These are phyloP conservation scores for Claviceps sorghi DNA, from an alignment of 2,329 filamentous ascomycete genomes.

Conservation along the genomic window DNA sequence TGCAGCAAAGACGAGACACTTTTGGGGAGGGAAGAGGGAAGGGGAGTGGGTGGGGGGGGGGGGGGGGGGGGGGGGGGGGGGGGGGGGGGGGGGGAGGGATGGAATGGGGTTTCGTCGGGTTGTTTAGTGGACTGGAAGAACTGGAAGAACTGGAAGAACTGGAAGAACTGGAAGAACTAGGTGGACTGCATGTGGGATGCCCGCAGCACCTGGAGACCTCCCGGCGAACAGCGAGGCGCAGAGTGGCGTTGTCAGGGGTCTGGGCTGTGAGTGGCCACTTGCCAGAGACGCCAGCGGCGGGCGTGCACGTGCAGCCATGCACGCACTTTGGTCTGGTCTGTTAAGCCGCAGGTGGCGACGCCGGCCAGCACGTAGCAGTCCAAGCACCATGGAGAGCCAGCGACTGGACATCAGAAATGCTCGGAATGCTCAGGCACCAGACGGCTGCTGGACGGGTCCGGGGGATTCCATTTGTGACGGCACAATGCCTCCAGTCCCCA, in stretches of 20 bases:
- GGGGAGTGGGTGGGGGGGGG: background rate
- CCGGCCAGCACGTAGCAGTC: background rate
- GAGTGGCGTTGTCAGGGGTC: slow-evolving; percentile 6
- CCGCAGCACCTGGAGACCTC: no score
- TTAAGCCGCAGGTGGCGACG: background rate
- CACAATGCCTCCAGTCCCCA: background rate
- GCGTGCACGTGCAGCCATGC: background rate
- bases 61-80: no score
- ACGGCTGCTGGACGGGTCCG: no score
- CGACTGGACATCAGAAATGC: no score
- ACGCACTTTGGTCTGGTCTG: background rate
- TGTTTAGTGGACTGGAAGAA: no score
- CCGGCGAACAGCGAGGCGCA: background rate
- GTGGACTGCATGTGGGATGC: no score
- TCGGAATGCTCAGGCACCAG: no score
- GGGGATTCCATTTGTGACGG: background rate
- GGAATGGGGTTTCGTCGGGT: no score
- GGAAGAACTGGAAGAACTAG: no score
- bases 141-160: no score
- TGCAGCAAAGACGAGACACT: background rate
- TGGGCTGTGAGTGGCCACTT: background rate
- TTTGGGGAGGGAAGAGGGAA: background rate
- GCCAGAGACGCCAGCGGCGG: background rate
- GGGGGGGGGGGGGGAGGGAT: no score
- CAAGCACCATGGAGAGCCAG: no score